phyloP scores from a whole-genome alignment of 202 grass and related monocot genomes.

The Alloteropsis angusta region DNA sequence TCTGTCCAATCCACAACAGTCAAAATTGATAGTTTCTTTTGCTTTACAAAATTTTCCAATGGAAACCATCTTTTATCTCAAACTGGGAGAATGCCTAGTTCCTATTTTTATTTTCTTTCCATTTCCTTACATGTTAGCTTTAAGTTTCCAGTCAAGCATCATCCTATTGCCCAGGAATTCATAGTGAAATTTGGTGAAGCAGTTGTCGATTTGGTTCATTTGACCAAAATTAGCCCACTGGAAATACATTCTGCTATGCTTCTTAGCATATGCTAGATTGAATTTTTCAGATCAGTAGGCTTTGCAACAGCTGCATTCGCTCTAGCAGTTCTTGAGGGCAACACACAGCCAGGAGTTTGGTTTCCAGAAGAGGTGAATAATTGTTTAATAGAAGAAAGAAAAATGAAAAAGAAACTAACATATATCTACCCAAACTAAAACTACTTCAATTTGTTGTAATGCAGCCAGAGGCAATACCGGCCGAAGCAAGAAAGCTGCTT shows the following conservation, averaged over 20 bases:
- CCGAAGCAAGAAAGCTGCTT: slow-evolving; percentile 77
- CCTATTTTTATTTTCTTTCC: not conserved
- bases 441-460: slow-evolving; percentile 7
- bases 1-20: not conserved
- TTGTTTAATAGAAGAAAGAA: not conserved
- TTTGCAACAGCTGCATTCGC: slow-evolving; percentile 48
- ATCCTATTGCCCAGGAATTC: not conserved
- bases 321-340: slow-evolving; percentile 79
- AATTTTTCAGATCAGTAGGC: slow-evolving; percentile 61
- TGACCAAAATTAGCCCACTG: too few species aligned
- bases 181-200: not conserved
- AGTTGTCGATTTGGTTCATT: not conserved
- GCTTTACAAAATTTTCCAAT: not conserved
- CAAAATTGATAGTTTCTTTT: not conserved
- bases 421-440: not conserved
- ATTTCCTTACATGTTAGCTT: not conserved
- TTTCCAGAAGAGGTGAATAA: slow-evolving; percentile 4
- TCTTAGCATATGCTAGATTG: not conserved
- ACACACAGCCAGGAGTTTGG: slow-evolving; percentile 77
- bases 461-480: slow-evolving; percentile 76
- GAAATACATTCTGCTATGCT: too few species aligned
- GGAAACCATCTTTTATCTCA: not conserved
- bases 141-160: not conserved
- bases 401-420: not conserved
- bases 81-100: too few species aligned